A percentile compares a stretch with the other conserved stretches of the same genome.
Evolutionary conservation across 768 basidiomycete genomes (phyloP).

Genomic region (Amanita brunnescens): DNA sequence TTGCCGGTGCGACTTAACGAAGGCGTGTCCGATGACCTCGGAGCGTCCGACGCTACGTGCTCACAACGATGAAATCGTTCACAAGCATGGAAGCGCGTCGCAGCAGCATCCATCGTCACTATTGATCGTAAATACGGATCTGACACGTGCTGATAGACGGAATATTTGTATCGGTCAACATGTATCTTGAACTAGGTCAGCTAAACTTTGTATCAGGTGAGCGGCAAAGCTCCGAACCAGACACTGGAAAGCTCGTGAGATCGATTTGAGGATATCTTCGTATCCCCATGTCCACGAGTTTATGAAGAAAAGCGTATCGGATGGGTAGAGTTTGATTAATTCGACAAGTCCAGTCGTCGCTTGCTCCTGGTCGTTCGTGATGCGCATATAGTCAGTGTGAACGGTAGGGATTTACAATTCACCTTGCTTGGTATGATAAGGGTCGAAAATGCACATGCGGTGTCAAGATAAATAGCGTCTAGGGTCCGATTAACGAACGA

Average conservation of each 20-base stretch:
- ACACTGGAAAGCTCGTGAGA: conserved; percentile 57
- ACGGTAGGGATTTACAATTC: background rate
- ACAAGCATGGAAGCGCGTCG: conserved; percentile 89
- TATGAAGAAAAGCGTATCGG: conserved; percentile 70
- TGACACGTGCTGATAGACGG: conserved; percentile 46
- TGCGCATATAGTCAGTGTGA: background rate
- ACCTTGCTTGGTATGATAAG: conserved; percentile 56
- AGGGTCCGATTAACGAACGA: conserved; percentile 33
- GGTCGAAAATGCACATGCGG: conserved; percentile 51
- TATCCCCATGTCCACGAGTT: conserved; percentile 98
- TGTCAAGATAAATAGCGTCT: conserved; percentile 80
- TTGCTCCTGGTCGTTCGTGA: conserved; percentile 34
- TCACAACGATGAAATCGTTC: conserved; percentile 74
- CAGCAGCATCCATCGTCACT: conserved; percentile 47
- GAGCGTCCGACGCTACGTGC: conserved; percentile 36
- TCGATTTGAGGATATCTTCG: conserved; percentile 78
- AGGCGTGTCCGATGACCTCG: conserved; percentile 18
- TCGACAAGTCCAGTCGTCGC: conserved; percentile 61
- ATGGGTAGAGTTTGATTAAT: conserved; percentile 62
- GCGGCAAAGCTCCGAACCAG: conserved; percentile 32
- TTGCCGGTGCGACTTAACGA: conserved; percentile 36
- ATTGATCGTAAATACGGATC: conserved; percentile 57
- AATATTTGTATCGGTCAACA: conserved; percentile 81
- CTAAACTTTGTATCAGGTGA: background rate
- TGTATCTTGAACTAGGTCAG: conserved; percentile 51